phyloP scores from a whole-genome alignment of 1,139 yeast genomes.

The Taiozyma onychis region DNA sequence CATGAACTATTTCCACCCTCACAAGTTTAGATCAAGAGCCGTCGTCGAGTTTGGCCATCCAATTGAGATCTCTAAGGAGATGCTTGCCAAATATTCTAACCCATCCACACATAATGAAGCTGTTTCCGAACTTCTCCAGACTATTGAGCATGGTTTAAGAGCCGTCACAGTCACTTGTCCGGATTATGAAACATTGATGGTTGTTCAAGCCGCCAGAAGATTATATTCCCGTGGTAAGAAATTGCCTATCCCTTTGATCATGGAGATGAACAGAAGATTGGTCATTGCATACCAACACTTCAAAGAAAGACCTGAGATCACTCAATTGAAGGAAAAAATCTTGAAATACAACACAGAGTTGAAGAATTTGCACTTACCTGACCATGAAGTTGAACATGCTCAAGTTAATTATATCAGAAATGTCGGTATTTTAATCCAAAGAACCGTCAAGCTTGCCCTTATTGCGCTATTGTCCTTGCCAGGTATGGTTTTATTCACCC shows the following conservation, averaged over 20 bases:
- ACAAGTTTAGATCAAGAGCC: conserved; percentile 90
- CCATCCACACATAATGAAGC: conserved; percentile 68
- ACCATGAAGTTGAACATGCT: conserved; percentile 80
- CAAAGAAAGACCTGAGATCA: conserved; percentile 66
- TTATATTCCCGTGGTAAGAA: conserved; percentile 73
- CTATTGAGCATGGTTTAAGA: conserved; percentile 68
- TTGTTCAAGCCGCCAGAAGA: conserved; percentile 89
- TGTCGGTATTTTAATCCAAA: conserved; percentile 43
- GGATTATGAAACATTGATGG: conserved; percentile 88
- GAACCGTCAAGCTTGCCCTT: conserved; percentile 49
- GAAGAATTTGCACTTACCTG: conserved; percentile 70
- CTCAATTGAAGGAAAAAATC: conserved; percentile 54
- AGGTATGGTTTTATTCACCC: conserved; percentile 78
- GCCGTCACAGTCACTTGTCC: conserved; percentile 91
- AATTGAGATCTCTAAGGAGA: conserved; percentile 56
- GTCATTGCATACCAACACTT: conserved; percentile 73
- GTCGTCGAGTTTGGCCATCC: conserved; percentile 94
- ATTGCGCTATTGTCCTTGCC: conserved; percentile 69
- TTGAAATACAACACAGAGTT: conserved; percentile 63
- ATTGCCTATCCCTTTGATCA: conserved; percentile 75
- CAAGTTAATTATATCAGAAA: conserved; percentile 42
- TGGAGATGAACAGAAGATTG: conserved; percentile 85
- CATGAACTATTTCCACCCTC: conserved; percentile 95
- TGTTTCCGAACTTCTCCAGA: conserved; percentile 63
- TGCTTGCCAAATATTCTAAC: conserved; percentile 60